Evolutionary conservation across 2,329 filamentous ascomycete species (phyloP), one percentile per base, ranked within the genome.

Genomic region (Trichoderma gracile): DNA sequence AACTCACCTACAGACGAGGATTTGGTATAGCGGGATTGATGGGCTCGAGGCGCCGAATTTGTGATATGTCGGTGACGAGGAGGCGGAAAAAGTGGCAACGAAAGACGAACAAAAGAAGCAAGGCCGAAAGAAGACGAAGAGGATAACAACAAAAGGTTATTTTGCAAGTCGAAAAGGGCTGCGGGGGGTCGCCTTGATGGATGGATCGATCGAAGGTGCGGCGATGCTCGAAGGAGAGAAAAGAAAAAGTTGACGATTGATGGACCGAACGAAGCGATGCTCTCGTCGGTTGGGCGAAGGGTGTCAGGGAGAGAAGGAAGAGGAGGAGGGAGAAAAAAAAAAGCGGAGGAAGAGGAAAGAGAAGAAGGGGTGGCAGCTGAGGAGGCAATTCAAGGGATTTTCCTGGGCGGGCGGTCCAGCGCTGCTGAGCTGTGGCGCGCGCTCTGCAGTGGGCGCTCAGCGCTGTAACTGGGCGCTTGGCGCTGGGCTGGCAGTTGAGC

Each of bases 31-130:
- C 30, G 38, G 21, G 2, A 10, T 23, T 21, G 21, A 45, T 27
- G 64, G 30, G 40, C 30, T 19, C 33, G 43, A 49, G 53, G 38
- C 30, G 10, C 50, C 40, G 17, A 38, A 30, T 65, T 52, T 10
- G 30, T 30, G 52, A 63, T 56, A 63, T 65, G 64, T 65, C 64
- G 64, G 64, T 65, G 64, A 65, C 58, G 64, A 61, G 43, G 64
- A 45, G 62, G 21, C 45, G 49, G 27, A 21, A 21, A 21, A 49
- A 23, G 63, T 40, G 53, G 45, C 52, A 64, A 57, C n/a, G 21
- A 25, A 63, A 47, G 60, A 33, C 50, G 53, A 23, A 23, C 46
- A 17, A 53, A 54, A 50, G 30, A 56, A 58, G 58, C 38, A 14
- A 56, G 42, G 42, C 12, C 6, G 64, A 57, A 40, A 56, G 25